These are phyloP conservation scores for Kalanchoe fedtschenkoi DNA, from an alignment of 164 flowering plant species.

Conservation along the genomic window DNA sequence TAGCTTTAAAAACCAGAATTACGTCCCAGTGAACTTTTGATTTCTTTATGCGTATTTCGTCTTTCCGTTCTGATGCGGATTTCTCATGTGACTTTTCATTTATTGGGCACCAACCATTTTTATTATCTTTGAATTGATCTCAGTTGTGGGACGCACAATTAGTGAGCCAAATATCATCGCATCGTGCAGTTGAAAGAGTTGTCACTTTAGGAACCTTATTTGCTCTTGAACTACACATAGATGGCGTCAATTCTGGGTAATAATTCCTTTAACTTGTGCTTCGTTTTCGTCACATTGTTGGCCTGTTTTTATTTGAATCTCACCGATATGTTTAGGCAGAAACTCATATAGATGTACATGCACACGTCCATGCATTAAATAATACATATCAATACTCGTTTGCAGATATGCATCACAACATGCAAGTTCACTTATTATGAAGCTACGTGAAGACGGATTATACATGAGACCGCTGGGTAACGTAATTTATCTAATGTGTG, in stretches of 20 bases:
- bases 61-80: too few relatives aligned
- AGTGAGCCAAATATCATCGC: slow-evolving; percentile 56
- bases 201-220: slow-evolving; percentile 65
- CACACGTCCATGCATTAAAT: too few relatives aligned
- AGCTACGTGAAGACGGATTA: slow-evolving; percentile 78
- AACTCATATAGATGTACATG: neutral
- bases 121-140: slow-evolving; percentile 9
- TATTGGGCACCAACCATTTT: neutral
- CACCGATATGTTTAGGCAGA: too few relatives aligned
- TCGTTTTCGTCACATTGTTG: neutral
- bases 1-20: too few relatives aligned
- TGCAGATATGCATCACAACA: slow-evolving; percentile 66
- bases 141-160: slow-evolving; percentile 88
- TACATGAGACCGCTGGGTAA: slow-evolving; percentile 93
- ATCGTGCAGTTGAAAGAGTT: slow-evolving; percentile 64
- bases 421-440: slow-evolving; percentile 52
- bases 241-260: slow-evolving; percentile 67
- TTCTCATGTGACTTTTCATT: too few relatives aligned
- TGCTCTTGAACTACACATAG: slow-evolving; percentile 69
- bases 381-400: neutral
- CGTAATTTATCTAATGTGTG: slow-evolving; percentile 87
- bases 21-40: neutral
- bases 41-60: neutral
- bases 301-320: too few relatives aligned
- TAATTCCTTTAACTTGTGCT: neutral